Conservation (phyloP, 352 stramenopile species). For the Chrysophaeum taylorii region DNA sequence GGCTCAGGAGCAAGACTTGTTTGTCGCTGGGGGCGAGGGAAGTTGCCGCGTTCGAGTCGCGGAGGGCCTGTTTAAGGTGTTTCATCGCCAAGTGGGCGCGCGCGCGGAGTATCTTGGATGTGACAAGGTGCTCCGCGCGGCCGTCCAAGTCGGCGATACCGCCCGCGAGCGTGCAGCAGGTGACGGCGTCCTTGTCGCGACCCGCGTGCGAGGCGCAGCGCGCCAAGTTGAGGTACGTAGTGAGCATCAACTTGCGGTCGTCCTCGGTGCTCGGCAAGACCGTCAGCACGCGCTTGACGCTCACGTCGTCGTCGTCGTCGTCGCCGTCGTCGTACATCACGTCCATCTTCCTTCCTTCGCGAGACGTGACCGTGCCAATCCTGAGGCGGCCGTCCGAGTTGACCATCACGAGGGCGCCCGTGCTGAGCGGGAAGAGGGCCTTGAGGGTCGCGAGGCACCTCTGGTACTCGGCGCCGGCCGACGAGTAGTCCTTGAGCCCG, state of each 20-base stretch:
- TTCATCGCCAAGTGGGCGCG: not conserved
- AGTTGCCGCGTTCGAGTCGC: not conserved
- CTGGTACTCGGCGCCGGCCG: not conserved
- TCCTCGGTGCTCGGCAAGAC: not conserved
- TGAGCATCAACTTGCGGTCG: not conserved
- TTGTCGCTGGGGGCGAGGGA: not conserved
- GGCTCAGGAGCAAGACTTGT: not conserved
- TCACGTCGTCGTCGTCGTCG: conserved; percentile 1
- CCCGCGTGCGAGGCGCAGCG: not conserved
- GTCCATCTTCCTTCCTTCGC: not conserved
- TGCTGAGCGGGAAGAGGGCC: not conserved
- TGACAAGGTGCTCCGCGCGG: not conserved
- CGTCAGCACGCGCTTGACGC: not conserved
- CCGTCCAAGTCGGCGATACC: not conserved
- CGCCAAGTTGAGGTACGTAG: conserved; percentile 8
- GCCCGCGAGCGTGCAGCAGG: not conserved
- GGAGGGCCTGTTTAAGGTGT: not conserved
- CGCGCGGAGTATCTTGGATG: not conserved
- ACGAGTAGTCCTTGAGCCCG: not conserved
- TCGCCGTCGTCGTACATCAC: conserved; percentile 11
- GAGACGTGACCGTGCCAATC: not conserved
- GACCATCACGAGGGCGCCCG: not conserved
- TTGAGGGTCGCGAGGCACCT: not conserved
- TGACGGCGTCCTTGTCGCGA: not conserved
- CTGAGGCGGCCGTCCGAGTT: not conserved